Conservation (phyloP, 495 filamentous ascomycete genomes). For the Daldinia concentrica region DNA sequence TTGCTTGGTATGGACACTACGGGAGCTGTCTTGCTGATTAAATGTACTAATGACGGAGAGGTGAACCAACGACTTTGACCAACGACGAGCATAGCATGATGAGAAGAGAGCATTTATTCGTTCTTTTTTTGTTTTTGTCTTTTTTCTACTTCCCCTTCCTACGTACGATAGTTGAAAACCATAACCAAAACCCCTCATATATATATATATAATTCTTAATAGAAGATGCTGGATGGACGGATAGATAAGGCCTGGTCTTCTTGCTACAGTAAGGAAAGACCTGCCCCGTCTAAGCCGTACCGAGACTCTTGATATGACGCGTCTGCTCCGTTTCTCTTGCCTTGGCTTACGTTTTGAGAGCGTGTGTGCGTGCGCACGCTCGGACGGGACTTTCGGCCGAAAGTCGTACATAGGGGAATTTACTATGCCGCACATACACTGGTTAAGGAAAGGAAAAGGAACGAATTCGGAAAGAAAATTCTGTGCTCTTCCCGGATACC, state of each 20-base stretch:
- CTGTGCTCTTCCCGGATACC: not conserved
- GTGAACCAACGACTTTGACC: not conserved
- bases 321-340: not conserved
- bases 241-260: too few species aligned
- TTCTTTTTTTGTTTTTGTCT: constrained; percentile 9
- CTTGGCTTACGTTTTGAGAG: not conserved
- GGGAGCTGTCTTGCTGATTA: constrained; percentile 3
- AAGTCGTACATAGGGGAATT: not conserved
- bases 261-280: not conserved
- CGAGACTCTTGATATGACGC: not conserved
- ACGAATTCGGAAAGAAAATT: constrained; percentile 8
- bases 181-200: not conserved
- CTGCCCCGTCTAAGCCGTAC: not conserved
- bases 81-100: constrained; percentile 25
- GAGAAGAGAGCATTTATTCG: constrained; percentile 12
- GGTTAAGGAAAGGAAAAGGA: not conserved
- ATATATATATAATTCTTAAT: constrained; percentile 2
- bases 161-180: not conserved
- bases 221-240: not conserved
- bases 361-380: not conserved
- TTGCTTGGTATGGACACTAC: constrained; percentile 1
- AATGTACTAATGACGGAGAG: constrained; percentile 14
- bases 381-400: not conserved
- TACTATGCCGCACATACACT: too few species aligned
- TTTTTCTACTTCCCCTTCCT: constrained; percentile 5